Evolutionary conservation across 1,284 basidiomycete species (phyloP), one percentile per base, ranked within the genome.

Genomic region (Ustilago shanxiensis): DNA sequence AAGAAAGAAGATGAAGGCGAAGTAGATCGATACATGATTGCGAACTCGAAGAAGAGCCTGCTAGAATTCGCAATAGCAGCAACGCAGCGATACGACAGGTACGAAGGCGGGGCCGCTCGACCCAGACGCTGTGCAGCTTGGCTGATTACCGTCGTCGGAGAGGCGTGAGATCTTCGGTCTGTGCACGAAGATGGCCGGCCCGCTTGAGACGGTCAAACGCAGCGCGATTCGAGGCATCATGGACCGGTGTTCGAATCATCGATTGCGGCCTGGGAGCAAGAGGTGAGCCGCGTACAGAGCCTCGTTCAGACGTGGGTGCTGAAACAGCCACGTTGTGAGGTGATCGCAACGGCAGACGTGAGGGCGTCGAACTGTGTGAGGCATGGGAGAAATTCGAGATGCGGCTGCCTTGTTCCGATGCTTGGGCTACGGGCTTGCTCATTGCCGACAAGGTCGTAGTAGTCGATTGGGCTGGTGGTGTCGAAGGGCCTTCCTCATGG

Each of bases 171-270:
- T 76, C 62, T 24, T 73, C 73, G 3, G 73, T 76, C 65, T 68
- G 73, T 8, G 73, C 49, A 16, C 73, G 73, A 10, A 62, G 60
- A 54, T 76, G 73, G 24, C 73, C 73, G n/a, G 73, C 73, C 22
- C 73, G 73, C 60, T 66, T 71, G 8, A 76, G 68, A 3, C 73
- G 73, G 37, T 76, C 73, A 29, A 76, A 76, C 2, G 73, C 73
- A 11, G 65, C 73, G 3, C 73, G 68, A 35, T 72, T 65, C 22
- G 68, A 64, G 0, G 57, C 57, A 35, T 76, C 73, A 33, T 71
- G 67, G 3, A 76, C 68, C 7, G 73, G 67, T 0, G 68, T 69
- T 16, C 68, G 64, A 31, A 72, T 72, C 64, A 66, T 60, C 29
- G 73, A 76, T 14, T 57, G 67, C 11, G 72, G 68, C 8, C 63